phyloP scores from a whole-genome alignment of 2,329 filamentous ascomycete genomes.

The Diaporthe longicolla region DNA sequence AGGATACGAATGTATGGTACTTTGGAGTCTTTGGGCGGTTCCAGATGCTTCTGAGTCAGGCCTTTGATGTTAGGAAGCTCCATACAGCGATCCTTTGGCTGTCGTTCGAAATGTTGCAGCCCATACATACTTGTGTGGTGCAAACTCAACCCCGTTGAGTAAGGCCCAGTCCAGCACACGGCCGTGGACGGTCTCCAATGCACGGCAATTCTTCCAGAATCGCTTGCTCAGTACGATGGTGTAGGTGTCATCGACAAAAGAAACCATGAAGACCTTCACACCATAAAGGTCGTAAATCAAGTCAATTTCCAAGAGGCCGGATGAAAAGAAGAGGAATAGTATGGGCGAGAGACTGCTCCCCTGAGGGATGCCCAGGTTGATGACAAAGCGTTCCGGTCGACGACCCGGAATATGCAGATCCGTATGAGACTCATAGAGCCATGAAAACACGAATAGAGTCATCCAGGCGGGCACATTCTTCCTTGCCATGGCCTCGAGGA shows the following conservation, averaged over 20 bases:
- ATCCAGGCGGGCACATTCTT: not conserved
- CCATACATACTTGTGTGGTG: slow-evolving; percentile 8
- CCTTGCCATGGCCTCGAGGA: not conserved
- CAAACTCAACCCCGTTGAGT: not conserved
- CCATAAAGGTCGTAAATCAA: not conserved
- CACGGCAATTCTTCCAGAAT: not conserved
- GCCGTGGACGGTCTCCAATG: not conserved
- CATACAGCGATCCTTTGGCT: not conserved
- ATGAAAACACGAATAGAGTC: not conserved
- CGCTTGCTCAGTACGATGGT: not conserved
- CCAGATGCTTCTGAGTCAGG: slow-evolving; percentile 5
- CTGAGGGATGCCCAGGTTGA: slow-evolving; percentile 5
- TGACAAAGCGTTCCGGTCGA: not conserved
- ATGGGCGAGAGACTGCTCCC: slow-evolving; percentile 5
- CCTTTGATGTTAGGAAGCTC: not conserved
- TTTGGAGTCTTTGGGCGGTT: not conserved
- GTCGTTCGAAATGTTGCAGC: not conserved
- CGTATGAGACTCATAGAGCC: not conserved
- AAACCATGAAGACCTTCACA: not conserved
- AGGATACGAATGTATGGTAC: slow-evolving; percentile 2
- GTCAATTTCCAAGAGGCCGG: not conserved
- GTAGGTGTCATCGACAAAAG: not conserved
- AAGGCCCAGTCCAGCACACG: not conserved
- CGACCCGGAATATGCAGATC: not conserved
- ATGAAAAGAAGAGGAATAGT: not conserved